Percentiles rank a stretch among this genome's conserved stretches.
phyloP scores from a whole-genome alignment of 805 yeast species.

The Candida alai region DNA sequence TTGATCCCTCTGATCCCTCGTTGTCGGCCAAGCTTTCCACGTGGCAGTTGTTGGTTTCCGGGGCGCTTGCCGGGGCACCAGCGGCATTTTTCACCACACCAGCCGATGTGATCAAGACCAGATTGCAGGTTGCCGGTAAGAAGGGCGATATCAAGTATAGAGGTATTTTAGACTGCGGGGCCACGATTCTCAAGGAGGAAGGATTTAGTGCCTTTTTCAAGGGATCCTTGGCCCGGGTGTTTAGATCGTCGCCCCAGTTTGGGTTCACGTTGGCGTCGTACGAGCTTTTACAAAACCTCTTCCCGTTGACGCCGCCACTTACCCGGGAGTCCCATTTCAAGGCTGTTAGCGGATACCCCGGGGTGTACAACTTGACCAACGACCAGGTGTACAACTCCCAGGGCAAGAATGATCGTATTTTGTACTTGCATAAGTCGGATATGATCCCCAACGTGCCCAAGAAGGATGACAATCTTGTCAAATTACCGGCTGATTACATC shows the following conservation, averaged over 20 bases:
- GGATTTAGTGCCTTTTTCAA: slow-evolving; percentile 85
- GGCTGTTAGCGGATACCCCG: slow-evolving; percentile 43
- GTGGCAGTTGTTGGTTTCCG: slow-evolving; percentile 80
- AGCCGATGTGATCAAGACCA: slow-evolving; percentile 92
- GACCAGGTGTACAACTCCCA: slow-evolving; percentile 42
- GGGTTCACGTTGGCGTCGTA: slow-evolving; percentile 98
- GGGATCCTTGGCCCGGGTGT: slow-evolving; percentile 93
- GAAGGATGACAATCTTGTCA: slow-evolving; percentile 37
- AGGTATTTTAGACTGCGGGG: slow-evolving; percentile 75
- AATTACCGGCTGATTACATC: slow-evolving; percentile 41
- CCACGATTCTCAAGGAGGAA: slow-evolving; percentile 74
- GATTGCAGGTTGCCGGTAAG: slow-evolving; percentile 81
- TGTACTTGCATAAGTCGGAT: slow-evolving; percentile 28
- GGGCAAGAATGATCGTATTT: slow-evolving; percentile 27
- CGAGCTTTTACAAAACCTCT: slow-evolving; percentile 75
- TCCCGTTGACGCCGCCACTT: slow-evolving; percentile 62
- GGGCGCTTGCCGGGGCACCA: slow-evolving; percentile 97
- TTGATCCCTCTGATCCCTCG: slow-evolving; percentile 66
- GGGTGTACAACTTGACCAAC: slow-evolving; percentile 41
- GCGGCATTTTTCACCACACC: slow-evolving; percentile 97
- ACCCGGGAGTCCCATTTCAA: slow-evolving; percentile 42
- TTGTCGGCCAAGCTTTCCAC: slow-evolving; percentile 61
- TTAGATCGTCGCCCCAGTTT: slow-evolving; percentile 95
- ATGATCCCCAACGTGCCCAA: slow-evolving; percentile 12
- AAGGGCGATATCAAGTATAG: slow-evolving; percentile 72